Percentiles rank a stretch among this genome's conserved stretches.
phyloP scores from a whole-genome alignment of 116 monocot genomes.

The Phalaenopsis hybrid region DNA sequence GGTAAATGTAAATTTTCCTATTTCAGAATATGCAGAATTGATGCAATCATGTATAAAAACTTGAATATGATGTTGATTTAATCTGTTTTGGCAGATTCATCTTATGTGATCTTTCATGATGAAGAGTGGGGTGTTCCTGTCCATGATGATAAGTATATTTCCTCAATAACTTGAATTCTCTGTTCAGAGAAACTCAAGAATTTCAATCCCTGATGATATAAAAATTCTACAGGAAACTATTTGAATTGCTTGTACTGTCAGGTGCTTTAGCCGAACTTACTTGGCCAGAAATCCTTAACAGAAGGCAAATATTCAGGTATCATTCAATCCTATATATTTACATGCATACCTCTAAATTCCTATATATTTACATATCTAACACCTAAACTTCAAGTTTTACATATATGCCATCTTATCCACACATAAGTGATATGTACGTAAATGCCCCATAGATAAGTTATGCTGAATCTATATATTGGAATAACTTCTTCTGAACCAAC shows the following conservation, averaged over 20 bases:
- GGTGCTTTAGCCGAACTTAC: slow-evolving; percentile 86
- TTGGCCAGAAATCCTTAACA: slow-evolving; percentile 81
- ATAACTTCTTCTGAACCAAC: not conserved
- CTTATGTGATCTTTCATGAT: slow-evolving; percentile 70
- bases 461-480: not conserved
- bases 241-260: slow-evolving; percentile 84
- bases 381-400: no score
- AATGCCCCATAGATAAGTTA: not conserved
- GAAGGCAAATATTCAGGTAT: slow-evolving; percentile 83
- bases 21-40: no score
- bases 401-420: no score
- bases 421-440: no score
- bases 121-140: slow-evolving; percentile 92
- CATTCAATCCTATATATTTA: no score
- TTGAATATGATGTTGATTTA: not conserved
- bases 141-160: slow-evolving; percentile 42
- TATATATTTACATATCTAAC: no score
- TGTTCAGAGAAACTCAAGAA: not conserved
- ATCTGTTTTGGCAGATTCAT: not conserved
- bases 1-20: no score
- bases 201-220: slow-evolving; percentile 7
- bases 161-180: not conserved
- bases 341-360: no score
- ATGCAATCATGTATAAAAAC: no score
- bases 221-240: slow-evolving; percentile 62